Evolutionary conservation across 2,329 filamentous ascomycete species (phyloP), one percentile per base, ranked within the genome.

Genomic region (Venturia oleaginea): DNA sequence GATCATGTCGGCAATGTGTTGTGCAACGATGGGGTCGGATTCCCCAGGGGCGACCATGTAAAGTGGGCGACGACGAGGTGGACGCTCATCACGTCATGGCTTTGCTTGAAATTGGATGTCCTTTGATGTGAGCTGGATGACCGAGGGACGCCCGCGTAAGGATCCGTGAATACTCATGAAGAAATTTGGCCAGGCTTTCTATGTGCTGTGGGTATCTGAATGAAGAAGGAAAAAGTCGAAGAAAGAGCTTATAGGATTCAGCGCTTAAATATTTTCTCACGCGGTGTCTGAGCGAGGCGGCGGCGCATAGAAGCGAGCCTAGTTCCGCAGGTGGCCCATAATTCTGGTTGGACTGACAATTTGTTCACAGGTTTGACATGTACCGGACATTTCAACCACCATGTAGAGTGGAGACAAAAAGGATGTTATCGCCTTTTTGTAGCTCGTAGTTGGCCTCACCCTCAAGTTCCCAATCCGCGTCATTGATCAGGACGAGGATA

Each of bases 401-500:
- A 75, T 99, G 94, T 67, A 99, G 81, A 22, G 94, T 99, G 67
- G 92, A 97, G 67, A 99, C 92, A 77, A 99, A 99, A 68, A 97
- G 81, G 70, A 99, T 90, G 73, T 90, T 93, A 78, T 99, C 94
- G 65, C 86, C 84, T 67, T 81, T 77, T 76, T 93, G 86, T 65
- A 99, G 78, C 76, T 92, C 87, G 73, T 97, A 97, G 68, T 86
- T 83, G 73, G 94, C 92, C 77, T 97, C 93, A 22, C 92, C 94
- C 77, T 97, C 94, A 15, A 99, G 84, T 76, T 97, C 94, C 94
- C 94, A 99, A 75, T 99, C 94, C 32, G 92, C 91, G 71, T 99
- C 94, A 74, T 99, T 99, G 76, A 99, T 96, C 65, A 99, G 82
- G 34, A 97, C 93, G 54, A 99, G 84, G 74, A 99, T 96, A 2